Base-by-base conservation (phyloP, 345 rosid species). In the Anacardium occidentale region DNA sequence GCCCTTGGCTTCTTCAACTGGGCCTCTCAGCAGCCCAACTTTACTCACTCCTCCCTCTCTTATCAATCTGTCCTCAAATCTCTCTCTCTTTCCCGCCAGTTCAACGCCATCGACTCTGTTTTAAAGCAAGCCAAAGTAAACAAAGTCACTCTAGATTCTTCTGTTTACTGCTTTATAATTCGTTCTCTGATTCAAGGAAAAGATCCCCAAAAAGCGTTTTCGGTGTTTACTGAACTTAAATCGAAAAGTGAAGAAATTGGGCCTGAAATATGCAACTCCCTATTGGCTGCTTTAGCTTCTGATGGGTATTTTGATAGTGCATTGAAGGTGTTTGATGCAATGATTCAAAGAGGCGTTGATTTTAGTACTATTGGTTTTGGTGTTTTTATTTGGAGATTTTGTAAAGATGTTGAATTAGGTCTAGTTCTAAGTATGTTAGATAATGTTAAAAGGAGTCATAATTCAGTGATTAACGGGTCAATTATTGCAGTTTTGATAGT, bases 1-100 rank as follows among this genome's bases (percentile, higher is more conserved):
- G 91, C 98, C 40, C 91, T 94, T 21, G 96, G 97, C 53, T 90
- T 94, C 84, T 94, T 94, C 90, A 81, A 91, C 75, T 94, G 98
- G 98, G 89, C 94, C 5, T 81, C 94, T 24, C 93, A 92, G 79
- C 96, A 91, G 62, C 97, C 98, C 12, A 86, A 87, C 55, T 94
- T 85, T 78, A 40, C 82, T 9, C 98, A 94, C 76, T 87, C 82
- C 57, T 77, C 93, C 0, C 20, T 84, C 66, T 83, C 93, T 14
- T 94, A 90, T 72, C 84, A 83, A n/a, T 87, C 98, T 15, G 64
- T 94, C 70, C 77, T 94, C 73, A 91, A 84, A 62, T 87, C 90
- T 42, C 93, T 91, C 42, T 91, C 88, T 7, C 73, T 78, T 45
- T 85, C 95, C 77, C 88, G 91, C 52, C 92, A 89, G 69, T 83